These are phyloP conservation scores for Pontederia crassipes DNA, from an alignment of 176 grass and related monocot species.

Conservation along the genomic window DNA sequence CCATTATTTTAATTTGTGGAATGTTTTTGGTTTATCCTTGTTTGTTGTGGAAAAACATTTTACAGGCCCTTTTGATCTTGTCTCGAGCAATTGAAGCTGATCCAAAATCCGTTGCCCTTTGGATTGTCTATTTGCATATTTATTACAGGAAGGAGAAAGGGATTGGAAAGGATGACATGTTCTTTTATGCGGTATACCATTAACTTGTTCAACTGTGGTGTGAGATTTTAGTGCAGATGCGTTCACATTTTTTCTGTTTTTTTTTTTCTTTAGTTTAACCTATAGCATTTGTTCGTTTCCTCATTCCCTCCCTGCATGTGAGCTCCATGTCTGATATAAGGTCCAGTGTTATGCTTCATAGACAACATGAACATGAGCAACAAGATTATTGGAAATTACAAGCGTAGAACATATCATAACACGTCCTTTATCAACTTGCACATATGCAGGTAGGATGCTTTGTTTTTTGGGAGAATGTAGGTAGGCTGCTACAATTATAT, in stretches of 20 bases:
- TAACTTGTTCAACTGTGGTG: conserved; percentile 27
- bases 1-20: neutral
- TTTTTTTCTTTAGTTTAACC: neutral
- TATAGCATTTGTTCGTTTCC: too few relatives aligned
- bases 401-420: too few relatives aligned
- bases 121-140: conserved; percentile 96
- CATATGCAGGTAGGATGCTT: too few relatives aligned
- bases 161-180: conserved; percentile 93
- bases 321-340: too few relatives aligned
- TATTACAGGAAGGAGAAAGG: conserved; percentile 82
- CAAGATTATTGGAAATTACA: too few relatives aligned
- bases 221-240: neutral
- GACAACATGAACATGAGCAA: too few relatives aligned
- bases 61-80: conserved; percentile 73
- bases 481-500: too few relatives aligned
- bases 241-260: neutral
- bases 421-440: too few relatives aligned
- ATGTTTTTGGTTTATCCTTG: conserved; percentile 2
- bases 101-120: conserved; percentile 61
- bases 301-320: too few relatives aligned
- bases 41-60: conserved; percentile 18
- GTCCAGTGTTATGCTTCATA: too few relatives aligned
- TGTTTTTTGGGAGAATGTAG: too few relatives aligned
- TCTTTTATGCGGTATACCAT: conserved; percentile 77
- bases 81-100: conserved; percentile 69